phyloP scores from a whole-genome alignment of 495 filamentous ascomycete species.

The Extremus antarcticus region DNA sequence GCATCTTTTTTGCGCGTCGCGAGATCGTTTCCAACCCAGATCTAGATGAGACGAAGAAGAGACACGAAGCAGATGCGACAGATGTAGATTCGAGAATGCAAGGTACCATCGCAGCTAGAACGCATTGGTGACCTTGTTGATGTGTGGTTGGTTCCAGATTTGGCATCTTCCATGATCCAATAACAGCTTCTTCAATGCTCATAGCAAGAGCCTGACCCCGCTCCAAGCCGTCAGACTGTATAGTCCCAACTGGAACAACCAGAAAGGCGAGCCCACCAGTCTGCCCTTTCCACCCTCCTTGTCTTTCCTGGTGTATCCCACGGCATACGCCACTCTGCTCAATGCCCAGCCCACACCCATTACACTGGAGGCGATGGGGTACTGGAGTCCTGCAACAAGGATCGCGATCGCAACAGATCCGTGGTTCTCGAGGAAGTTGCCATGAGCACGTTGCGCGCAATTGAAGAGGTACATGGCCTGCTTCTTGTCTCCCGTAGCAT shows the following conservation, averaged over 20 bases:
- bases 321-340: slow-evolving; percentile 26
- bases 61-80: no score
- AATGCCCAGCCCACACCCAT: slow-evolving; percentile 27
- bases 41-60: no score
- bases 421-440: slow-evolving; percentile 34
- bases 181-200: neutral
- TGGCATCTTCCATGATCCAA: neutral
- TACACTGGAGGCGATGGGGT: slow-evolving; percentile 21
- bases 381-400: slow-evolving; percentile 30
- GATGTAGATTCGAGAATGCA: no score
- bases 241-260: slow-evolving; percentile 22
- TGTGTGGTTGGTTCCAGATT: neutral
- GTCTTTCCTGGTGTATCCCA: slow-evolving; percentile 29
- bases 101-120: neutral
- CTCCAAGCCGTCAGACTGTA: slow-evolving; percentile 21
- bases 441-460: slow-evolving; percentile 30
- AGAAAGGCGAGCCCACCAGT: slow-evolving; percentile 17
- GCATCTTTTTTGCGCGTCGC: no score
- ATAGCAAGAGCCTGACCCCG: slow-evolving; percentile 18
- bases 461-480: slow-evolving; percentile 33
- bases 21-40: no score
- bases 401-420: slow-evolving; percentile 18
- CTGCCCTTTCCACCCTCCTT: slow-evolving; percentile 23
- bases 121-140: neutral
- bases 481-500: slow-evolving; percentile 16